Conservation (phyloP, 225 moss, liverwort and hornwort genomes). For the Pseudoscleropodium purum region DNA sequence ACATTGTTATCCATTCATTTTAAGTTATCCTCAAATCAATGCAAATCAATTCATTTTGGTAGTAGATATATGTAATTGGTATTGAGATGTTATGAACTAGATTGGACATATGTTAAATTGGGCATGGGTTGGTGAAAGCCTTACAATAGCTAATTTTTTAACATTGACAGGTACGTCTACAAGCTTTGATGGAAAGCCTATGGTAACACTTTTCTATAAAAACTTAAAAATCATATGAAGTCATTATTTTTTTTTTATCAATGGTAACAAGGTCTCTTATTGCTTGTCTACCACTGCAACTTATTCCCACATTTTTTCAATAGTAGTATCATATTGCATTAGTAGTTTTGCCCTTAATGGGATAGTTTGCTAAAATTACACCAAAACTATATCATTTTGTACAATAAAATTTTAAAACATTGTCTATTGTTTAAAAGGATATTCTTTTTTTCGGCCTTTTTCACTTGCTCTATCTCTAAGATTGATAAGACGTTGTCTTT, state of each 20-base stretch:
- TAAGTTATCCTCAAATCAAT: background rate
- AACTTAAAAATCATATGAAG: background rate
- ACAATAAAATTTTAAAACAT: too few species aligned
- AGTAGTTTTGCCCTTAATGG: accelerated
- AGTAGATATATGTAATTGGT: background rate
- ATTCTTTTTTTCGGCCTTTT: constrained; percentile 92
- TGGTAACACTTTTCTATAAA: accelerated
- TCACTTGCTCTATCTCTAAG: constrained; percentile 92
- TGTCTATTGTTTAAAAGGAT: constrained; percentile 23
- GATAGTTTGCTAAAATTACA: background rate
- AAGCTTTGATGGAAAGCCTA: accelerated
- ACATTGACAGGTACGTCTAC: accelerated
- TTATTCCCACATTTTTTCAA: background rate
- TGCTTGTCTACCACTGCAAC: background rate
- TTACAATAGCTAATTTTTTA: background rate
- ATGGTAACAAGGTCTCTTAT: too few species aligned
- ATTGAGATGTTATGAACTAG: accelerated
- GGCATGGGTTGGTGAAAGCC: too few species aligned
- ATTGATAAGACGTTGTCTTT: constrained; percentile 71
- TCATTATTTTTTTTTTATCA: background rate
- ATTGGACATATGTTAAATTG: background rate
- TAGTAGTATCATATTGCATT: background rate
- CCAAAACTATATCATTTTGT: background rate
- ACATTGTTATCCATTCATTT: background rate
- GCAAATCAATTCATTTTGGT: background rate